phyloP scores from a whole-genome alignment of 148 eudicot species.

The Rhododendron simsii region DNA sequence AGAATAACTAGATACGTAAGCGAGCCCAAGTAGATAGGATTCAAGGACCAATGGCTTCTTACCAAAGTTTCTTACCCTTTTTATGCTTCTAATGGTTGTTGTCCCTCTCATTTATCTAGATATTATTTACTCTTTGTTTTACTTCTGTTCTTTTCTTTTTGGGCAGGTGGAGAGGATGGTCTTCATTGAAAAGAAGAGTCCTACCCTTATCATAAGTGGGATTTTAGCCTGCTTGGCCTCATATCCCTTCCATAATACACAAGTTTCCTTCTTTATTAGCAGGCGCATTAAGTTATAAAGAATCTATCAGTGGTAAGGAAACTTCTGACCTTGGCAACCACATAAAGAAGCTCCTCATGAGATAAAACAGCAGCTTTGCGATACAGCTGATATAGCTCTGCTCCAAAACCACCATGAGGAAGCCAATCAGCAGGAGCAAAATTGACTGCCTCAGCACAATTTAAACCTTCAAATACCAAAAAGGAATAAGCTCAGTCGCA shows the following conservation, averaged over 20 bases:
- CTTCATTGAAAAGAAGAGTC: neutral
- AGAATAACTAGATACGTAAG: neutral
- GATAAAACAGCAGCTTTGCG: slow-evolving; percentile 91
- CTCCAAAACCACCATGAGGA: slow-evolving; percentile 96
- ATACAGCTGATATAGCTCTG: slow-evolving; percentile 82
- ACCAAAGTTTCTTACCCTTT: neutral
- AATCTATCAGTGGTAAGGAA: slow-evolving; percentile 10
- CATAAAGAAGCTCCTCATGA: slow-evolving; percentile 96
- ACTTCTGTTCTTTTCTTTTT: neutral
- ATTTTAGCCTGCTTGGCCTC: neutral
- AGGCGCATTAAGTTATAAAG: neutral
- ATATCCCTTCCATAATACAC: neutral
- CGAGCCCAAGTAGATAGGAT: neutral
- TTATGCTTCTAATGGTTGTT: neutral
- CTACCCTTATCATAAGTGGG: neutral
- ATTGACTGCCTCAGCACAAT: slow-evolving; percentile 99
- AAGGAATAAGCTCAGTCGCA: slow-evolving; percentile 6
- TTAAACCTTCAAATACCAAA: slow-evolving; percentile 57
- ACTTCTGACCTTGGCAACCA: slow-evolving; percentile 69
- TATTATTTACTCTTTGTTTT: neutral
- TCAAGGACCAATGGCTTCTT: neutral
- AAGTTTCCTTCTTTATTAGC: neutral
- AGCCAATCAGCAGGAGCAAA: slow-evolving; percentile 99
- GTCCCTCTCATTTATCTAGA: neutral
- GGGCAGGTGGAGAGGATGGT: neutral